A percentile compares a stretch with the other conserved stretches of the same genome.
These are phyloP conservation scores for Hymenoscyphus scutula DNA, from an alignment of 2,329 filamentous ascomycete genomes.

Conservation along the genomic window DNA sequence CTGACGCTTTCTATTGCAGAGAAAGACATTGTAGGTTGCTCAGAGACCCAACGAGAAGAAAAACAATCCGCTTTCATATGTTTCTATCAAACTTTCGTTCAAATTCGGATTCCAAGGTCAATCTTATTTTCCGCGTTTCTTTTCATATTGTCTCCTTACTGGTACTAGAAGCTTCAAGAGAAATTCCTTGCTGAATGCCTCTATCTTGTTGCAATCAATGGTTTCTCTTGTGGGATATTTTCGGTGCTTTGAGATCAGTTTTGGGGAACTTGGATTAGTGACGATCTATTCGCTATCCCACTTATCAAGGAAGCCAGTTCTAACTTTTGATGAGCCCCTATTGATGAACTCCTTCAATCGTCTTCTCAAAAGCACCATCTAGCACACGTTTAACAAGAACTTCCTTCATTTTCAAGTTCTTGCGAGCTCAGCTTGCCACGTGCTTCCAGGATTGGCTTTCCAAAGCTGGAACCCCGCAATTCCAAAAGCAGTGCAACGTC, in stretches of 20 bases:
- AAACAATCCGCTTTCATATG: too few relatives aligned
- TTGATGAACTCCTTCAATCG: neutral
- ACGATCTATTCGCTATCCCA: neutral
- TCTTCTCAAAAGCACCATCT: neutral
- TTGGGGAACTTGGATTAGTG: neutral
- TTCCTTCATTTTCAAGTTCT: neutral
- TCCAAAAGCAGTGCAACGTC: neutral
- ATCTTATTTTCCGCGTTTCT: neutral
- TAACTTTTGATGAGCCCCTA: neutral
- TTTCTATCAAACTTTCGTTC: neutral
- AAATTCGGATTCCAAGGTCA: neutral
- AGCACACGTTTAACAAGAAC: neutral
- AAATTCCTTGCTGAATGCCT: too few relatives aligned
- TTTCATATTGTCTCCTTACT: neutral
- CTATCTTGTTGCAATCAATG: too few relatives aligned
- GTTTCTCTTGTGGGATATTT: too few relatives aligned
- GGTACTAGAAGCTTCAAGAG: too few relatives aligned
- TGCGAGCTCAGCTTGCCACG: neutral
- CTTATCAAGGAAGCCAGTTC: neutral
- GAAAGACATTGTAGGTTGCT: too few relatives aligned
- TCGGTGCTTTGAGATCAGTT: too few relatives aligned
- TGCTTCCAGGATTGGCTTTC: conserved; percentile 2
- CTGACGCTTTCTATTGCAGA: too few relatives aligned
- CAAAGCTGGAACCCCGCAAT: neutral
- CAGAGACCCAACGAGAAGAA: too few relatives aligned